A percentile compares a stretch with the other conserved stretches of the same genome.
Evolutionary conservation across 495 filamentous ascomycete species (phyloP).

Genomic region (Penicillium taxi): DNA sequence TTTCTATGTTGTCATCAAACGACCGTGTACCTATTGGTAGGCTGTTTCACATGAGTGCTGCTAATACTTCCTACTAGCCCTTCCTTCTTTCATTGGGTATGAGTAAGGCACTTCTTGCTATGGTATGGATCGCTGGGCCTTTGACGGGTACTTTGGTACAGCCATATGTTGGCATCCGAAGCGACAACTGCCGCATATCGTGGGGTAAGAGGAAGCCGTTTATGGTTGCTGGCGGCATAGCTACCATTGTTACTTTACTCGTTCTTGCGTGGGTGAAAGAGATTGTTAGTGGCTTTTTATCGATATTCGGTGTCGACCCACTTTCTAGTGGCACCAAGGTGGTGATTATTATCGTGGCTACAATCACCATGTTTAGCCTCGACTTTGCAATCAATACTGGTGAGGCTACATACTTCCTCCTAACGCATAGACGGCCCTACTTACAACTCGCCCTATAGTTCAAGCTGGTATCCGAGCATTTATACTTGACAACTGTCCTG

Average conservation of each 20-base stretch:
- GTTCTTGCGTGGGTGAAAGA: conserved; percentile 76
- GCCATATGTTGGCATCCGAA: conserved; percentile 87
- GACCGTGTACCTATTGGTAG: too few relatives aligned
- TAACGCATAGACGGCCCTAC: neutral
- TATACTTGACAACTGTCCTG: conserved; percentile 81
- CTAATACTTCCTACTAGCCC: conserved; percentile 32
- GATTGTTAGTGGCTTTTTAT: conserved; percentile 59
- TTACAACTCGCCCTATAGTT: conserved; percentile 38
- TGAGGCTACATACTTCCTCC: conserved; percentile 22
- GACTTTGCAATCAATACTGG: conserved; percentile 93
- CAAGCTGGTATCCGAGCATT: conserved; percentile 85
- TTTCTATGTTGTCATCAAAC: too few relatives aligned
- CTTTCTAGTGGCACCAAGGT: conserved; percentile 52
- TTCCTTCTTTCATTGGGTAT: conserved; percentile 71
- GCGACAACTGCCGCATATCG: conserved; percentile 70
- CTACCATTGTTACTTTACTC: conserved; percentile 66
- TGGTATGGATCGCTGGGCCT: conserved; percentile 91
- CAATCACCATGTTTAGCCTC: conserved; percentile 74
- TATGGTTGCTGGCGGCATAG: conserved; percentile 66
- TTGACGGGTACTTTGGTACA: conserved; percentile 81
- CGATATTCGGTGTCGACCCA: conserved; percentile 61
- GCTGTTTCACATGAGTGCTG: conserved; percentile 9
- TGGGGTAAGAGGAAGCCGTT: conserved; percentile 88
- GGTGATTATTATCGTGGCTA: conserved; percentile 60
- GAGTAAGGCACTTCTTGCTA: conserved; percentile 85